phyloP scores from a whole-genome alignment of 768 basidiomycete species.

The Termitomyces sp. region DNA sequence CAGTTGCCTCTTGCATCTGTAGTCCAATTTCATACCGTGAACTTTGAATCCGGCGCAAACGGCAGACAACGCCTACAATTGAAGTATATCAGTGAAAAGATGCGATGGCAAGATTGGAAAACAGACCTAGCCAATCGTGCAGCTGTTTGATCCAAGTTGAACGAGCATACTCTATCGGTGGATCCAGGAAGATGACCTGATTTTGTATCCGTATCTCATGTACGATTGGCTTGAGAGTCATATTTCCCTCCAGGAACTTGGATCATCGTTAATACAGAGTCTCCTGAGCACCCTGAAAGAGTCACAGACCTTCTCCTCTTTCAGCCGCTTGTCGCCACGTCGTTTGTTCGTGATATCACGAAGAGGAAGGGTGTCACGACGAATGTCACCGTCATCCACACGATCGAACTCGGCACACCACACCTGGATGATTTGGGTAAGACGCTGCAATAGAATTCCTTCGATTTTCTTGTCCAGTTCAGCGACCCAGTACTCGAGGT shows the following conservation, averaged over 20 bases:
- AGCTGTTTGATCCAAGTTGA: conserved; percentile 86
- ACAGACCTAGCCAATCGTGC: conserved; percentile 82
- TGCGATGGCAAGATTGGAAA: background rate
- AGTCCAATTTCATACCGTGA: conserved; percentile 97
- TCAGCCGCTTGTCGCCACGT: conserved; percentile 62
- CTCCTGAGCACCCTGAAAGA: background rate
- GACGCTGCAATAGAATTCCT: conserved; percentile 67
- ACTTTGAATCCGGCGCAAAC: conserved; percentile 83
- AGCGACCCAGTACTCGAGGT: conserved; percentile 89
- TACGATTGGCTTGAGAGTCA: conserved; percentile 80
- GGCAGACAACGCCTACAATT: conserved; percentile 74
- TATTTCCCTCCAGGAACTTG: conserved; percentile 68
- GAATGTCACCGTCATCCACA: conserved; percentile 61
- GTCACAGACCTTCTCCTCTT: conserved; percentile 71
- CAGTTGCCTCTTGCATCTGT: conserved; percentile 72
- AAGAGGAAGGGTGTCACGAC: conserved; percentile 46
- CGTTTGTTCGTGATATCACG: conserved; percentile 65
- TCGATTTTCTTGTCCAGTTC: conserved; percentile 85
- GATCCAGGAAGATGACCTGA: conserved; percentile 97
- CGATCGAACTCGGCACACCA: conserved; percentile 90
- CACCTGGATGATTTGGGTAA: conserved; percentile 73
- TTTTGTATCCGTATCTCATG: conserved; percentile 98
- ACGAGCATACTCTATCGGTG: conserved; percentile 93
- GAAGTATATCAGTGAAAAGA: background rate
- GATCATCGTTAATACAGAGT: background rate